phyloP scores from a whole-genome alignment of 169 alveolate species.

The Cryptosporidium bovis region DNA sequence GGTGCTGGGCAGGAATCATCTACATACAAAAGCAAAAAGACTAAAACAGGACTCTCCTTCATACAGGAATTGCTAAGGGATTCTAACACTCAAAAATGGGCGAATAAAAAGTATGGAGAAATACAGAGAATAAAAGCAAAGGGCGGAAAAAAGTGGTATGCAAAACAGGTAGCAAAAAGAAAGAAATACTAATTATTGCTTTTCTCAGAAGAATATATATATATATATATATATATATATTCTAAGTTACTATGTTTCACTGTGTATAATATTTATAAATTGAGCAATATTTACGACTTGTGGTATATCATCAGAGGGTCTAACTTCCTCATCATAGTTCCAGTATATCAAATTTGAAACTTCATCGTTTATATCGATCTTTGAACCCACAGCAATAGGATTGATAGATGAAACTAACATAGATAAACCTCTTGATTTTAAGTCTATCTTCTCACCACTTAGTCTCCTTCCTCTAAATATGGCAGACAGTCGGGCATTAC shows the following conservation, averaged over 20 bases:
- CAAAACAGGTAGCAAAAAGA: conserved; percentile 55
- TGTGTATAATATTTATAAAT: conserved; percentile 6
- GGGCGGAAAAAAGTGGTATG: conserved; percentile 69
- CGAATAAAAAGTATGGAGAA: conserved; percentile 54
- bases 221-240: neutral
- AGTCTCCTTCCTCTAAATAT: conserved; percentile 55
- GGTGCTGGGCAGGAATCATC: conserved; percentile 45
- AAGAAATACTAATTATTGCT: conserved; percentile 35
- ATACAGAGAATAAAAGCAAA: conserved; percentile 24
- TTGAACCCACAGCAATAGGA: neutral
- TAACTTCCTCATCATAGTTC: conserved; percentile 48
- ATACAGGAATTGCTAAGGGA: conserved; percentile 33
- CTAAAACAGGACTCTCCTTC: conserved; percentile 31
- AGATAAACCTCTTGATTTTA: neutral
- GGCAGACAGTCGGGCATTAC: neutral
- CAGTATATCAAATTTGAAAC: conserved; percentile 17
- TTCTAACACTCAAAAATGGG: conserved; percentile 67
- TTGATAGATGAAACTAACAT: conserved; percentile 11
- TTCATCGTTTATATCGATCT: neutral
- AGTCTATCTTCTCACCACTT: conserved; percentile 24
- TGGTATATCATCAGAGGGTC: conserved; percentile 41
- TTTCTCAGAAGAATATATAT: neutral
- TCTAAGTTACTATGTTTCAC: neutral
- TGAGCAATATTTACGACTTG: conserved; percentile 6
- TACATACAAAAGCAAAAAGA: conserved; percentile 3